Conservation (phyloP, 2,329 filamentous ascomycete species). For the Knufia petricola region DNA sequence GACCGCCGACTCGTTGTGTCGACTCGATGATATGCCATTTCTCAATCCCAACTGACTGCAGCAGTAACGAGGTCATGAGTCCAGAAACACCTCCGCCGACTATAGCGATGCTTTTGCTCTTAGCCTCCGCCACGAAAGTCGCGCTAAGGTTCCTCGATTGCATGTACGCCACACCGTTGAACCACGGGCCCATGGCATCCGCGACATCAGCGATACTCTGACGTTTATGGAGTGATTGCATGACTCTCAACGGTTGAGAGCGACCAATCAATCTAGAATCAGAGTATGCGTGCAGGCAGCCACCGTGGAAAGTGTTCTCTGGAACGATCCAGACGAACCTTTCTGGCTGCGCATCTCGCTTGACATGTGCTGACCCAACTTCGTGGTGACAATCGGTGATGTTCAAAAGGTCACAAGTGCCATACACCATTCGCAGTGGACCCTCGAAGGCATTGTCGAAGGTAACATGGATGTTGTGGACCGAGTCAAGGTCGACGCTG, state of each 20-base stretch:
- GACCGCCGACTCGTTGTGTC: constrained; percentile 33
- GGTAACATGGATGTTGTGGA: constrained; percentile 43
- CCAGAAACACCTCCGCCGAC: constrained; percentile 77
- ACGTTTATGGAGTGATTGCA: constrained; percentile 12
- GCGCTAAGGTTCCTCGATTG: constrained; percentile 24
- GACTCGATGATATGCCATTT: constrained; percentile 40
- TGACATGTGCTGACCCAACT: constrained; percentile 34
- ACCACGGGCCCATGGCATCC: constrained; percentile 33
- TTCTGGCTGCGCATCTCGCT: constrained; percentile 31
- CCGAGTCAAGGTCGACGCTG: constrained; percentile 29
- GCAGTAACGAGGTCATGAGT: constrained; percentile 41
- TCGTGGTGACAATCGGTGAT: constrained; percentile 35
- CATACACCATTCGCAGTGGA: constrained; percentile 37
- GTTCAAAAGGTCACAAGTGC: constrained; percentile 32
- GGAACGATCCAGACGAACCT: constrained; percentile 36
- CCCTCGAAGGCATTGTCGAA: constrained; percentile 37
- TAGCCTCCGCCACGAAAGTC: constrained; percentile 25
- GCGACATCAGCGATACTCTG: constrained; percentile 27
- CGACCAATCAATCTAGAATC: not conserved
- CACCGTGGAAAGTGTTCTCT: constrained; percentile 23
- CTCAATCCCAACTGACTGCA: constrained; percentile 36
- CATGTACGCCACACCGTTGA: constrained; percentile 32
- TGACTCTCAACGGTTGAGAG: not conserved
- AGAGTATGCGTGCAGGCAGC: constrained; percentile 31
- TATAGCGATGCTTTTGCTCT: constrained; percentile 49